These are phyloP conservation scores for Albizia julibrissin DNA, from an alignment of 306 rosid species.

Conservation along the genomic window DNA sequence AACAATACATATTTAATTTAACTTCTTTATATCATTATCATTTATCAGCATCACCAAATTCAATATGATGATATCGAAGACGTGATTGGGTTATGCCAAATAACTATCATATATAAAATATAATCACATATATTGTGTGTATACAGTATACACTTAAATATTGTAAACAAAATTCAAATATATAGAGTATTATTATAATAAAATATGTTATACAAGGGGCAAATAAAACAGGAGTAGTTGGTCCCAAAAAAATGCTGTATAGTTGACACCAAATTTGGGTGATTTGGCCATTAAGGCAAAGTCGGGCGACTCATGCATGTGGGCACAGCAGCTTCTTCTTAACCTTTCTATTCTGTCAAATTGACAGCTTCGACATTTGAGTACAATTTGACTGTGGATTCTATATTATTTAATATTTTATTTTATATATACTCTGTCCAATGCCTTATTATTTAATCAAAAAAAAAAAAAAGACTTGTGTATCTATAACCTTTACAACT, in stretches of 20 bases:
- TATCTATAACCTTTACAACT: slow-evolving; percentile 26
- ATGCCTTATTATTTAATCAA: background rate
- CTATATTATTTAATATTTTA: background rate
- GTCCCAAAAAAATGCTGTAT: too few species aligned
- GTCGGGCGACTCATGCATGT: background rate
- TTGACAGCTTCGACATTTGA: slow-evolving; percentile 3
- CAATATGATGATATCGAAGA: background rate
- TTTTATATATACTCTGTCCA: background rate
- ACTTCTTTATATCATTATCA: background rate
- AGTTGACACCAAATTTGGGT: background rate
- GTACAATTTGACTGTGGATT: background rate
- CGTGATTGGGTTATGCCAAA: background rate
- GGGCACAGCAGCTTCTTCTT: background rate
- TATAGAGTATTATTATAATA: too few species aligned
- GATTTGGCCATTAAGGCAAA: background rate
- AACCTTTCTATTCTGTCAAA: background rate
- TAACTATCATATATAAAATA: too few species aligned
- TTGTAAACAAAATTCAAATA: too few species aligned
- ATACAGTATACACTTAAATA: too few species aligned
- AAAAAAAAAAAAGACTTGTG: background rate
- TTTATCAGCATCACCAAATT: background rate
- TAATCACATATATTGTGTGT: too few species aligned
- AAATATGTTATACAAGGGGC: background rate
- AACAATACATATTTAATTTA: too few species aligned
- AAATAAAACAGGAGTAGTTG: too few species aligned